Conservation (phyloP, 352 stramenopile genomes). For the Saprolegnia parasitica region DNA sequence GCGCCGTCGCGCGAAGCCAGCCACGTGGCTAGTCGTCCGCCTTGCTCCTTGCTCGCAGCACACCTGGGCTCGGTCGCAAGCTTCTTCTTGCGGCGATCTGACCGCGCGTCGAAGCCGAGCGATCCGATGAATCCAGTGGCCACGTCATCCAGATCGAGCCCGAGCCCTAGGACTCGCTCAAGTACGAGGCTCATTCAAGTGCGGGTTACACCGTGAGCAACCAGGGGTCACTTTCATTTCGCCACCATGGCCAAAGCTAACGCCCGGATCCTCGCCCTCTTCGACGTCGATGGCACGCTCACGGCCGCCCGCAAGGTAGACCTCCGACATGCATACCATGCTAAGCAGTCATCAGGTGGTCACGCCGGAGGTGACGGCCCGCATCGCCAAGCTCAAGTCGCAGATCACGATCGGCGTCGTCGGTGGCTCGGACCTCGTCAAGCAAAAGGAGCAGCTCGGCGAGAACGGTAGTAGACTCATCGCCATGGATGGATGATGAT, state of each 20-base stretch:
- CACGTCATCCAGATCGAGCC: not conserved
- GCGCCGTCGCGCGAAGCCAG: too few species aligned
- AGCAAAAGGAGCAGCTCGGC: constrained; percentile 99
- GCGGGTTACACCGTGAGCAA: not conserved
- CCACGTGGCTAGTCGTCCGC: too few species aligned
- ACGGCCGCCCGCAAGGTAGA: constrained; percentile 89
- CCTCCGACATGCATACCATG: not conserved
- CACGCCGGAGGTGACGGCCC: constrained; percentile 89
- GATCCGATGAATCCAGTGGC: too few species aligned
- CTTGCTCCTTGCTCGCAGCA: too few species aligned
- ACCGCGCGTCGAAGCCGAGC: too few species aligned
- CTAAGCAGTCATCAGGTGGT: constrained; percentile 47
- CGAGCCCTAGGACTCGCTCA: not conserved
- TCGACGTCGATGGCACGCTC: constrained; percentile 99
- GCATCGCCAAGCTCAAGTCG: constrained; percentile 90
- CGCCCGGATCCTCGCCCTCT: constrained; percentile 94
- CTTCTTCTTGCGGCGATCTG: too few species aligned
- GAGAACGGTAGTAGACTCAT: constrained; percentile 61
- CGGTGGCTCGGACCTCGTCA: constrained; percentile 96
- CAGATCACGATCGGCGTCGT: constrained; percentile 97
- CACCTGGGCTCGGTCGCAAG: too few species aligned
- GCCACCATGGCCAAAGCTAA: constrained; percentile 41
- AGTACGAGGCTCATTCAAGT: not conserved
- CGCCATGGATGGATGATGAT: not conserved
- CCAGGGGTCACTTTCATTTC: constrained; percentile 3